These are phyloP conservation scores for Blastobotrys americana DNA, from an alignment of 805 yeast species.

Conservation along the genomic window DNA sequence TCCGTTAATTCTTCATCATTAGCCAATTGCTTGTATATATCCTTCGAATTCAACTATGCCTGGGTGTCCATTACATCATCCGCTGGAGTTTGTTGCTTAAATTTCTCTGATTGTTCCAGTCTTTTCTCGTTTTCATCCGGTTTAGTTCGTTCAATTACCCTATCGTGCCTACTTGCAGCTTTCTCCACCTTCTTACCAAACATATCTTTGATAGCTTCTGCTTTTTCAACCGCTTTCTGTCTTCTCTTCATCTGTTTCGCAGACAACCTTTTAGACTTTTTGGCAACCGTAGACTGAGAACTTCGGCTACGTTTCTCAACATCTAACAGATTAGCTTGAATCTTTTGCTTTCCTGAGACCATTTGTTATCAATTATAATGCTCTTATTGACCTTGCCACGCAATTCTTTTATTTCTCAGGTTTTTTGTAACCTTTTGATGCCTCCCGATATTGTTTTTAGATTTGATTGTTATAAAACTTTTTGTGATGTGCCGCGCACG, in stretches of 20 bases:
- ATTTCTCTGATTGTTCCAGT: not conserved
- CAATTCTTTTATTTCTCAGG: too few relatives aligned
- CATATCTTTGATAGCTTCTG: conserved; percentile 22
- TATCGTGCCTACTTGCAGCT: conserved; percentile 23
- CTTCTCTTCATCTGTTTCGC: conserved; percentile 19
- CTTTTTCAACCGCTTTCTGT: conserved; percentile 14
- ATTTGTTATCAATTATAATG: too few relatives aligned
- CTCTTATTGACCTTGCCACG: too few relatives aligned
- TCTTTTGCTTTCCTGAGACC: conserved; percentile 3
- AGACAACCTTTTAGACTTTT: conserved; percentile 16
- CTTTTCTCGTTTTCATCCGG: conserved; percentile 9
- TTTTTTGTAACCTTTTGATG: too few relatives aligned
- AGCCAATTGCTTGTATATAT: too few relatives aligned
- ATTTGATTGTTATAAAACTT: too few relatives aligned
- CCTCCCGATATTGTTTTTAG: too few relatives aligned
- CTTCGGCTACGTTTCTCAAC: conserved; percentile 1
- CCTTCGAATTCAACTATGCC: too few relatives aligned
- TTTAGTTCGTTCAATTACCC: conserved; percentile 20
- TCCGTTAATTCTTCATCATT: too few relatives aligned
- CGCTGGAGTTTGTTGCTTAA: not conserved
- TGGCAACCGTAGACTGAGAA: not conserved
- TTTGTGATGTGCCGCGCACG: too few relatives aligned
- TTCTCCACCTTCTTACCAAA: conserved; percentile 25
- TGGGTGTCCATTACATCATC: too few relatives aligned
- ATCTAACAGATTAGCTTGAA: conserved; percentile 1